phyloP scores from a whole-genome alignment of 257 asterid species.

The Echium plantagineum region DNA sequence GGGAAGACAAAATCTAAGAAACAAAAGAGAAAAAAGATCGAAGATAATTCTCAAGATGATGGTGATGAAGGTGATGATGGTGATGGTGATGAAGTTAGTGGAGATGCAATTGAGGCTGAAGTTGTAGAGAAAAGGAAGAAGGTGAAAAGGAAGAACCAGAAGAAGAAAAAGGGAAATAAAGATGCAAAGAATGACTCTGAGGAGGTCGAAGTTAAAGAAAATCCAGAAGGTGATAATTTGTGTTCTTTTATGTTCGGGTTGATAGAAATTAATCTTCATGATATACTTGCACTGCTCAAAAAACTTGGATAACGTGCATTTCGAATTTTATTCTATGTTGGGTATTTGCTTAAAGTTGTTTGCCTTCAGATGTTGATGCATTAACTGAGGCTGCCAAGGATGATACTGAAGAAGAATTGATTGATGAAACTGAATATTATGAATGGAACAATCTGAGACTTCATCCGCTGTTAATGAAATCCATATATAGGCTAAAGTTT shows the following conservation, averaged over 20 bases:
- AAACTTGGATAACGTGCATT: neutral
- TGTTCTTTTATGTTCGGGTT: neutral
- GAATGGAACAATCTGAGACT: slow-evolving; percentile 91
- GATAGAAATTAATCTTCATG: neutral
- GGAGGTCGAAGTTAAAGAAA: neutral
- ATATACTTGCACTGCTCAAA: neutral
- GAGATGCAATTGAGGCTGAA: slow-evolving; percentile 20
- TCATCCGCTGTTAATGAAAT: slow-evolving; percentile 76
- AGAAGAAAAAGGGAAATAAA: slow-evolving; percentile 18
- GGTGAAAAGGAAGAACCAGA: slow-evolving; percentile 28
- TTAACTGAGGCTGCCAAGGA: slow-evolving; percentile 29
- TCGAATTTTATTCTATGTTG: neutral
- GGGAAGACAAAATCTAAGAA: slow-evolving; percentile 30
- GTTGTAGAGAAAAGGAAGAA: slow-evolving; percentile 20
- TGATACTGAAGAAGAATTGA: slow-evolving; percentile 37
- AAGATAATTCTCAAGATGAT: slow-evolving; percentile 13
- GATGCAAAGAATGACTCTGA: slow-evolving; percentile 17
- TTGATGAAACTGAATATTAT: slow-evolving; percentile 62
- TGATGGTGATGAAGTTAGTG: slow-evolving; percentile 19
- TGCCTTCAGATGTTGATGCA: slow-evolving; percentile 11
- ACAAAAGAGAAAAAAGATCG: slow-evolving; percentile 21
- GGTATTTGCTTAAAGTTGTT: neutral
- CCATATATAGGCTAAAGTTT: slow-evolving; percentile 65
- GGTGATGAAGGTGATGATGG: slow-evolving; percentile 25
- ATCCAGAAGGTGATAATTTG: neutral